These are phyloP conservation scores for Moesziomyces parantarcticus DNA, from an alignment of 1,284 basidiomycete genomes.

Conservation along the genomic window DNA sequence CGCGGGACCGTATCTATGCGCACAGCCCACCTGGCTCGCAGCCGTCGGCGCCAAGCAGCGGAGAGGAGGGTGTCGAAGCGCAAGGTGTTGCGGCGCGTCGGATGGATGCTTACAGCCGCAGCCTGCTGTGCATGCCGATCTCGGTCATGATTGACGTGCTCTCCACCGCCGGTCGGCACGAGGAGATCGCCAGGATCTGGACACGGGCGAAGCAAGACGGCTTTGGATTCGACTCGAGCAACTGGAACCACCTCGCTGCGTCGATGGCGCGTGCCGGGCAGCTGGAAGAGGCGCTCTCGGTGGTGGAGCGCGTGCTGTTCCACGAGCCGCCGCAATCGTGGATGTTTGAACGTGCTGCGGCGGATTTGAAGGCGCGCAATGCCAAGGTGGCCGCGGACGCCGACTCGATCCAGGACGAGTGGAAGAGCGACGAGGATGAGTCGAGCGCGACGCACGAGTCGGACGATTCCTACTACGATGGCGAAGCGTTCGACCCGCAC, in stretches of 20 bases:
- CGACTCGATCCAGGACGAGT: neutral
- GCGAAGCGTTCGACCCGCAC: conserved; percentile 21
- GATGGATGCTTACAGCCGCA: conserved; percentile 66
- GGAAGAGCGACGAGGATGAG: conserved; percentile 4
- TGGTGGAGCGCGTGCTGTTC: conserved; percentile 80
- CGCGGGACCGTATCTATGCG: conserved; percentile 32
- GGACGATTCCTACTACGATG: neutral
- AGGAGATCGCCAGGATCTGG: conserved; percentile 79
- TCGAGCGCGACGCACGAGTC: neutral
- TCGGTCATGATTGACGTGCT: conserved; percentile 82
- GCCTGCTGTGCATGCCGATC: conserved; percentile 80
- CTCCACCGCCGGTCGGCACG: conserved; percentile 71
- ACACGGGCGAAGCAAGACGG: conserved; percentile 75
- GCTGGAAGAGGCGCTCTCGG: conserved; percentile 81
- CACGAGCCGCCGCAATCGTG: conserved; percentile 29
- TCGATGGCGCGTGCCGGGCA: conserved; percentile 84
- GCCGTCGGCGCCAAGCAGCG: neutral
- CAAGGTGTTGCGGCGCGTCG: neutral
- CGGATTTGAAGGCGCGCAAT: neutral
- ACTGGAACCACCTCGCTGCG: conserved; percentile 88
- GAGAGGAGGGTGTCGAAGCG: neutral
- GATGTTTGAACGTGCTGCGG: conserved; percentile 8
- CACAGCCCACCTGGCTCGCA: conserved; percentile 15
- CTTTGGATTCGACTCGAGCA: conserved; percentile 86
- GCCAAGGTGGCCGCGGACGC: neutral